Evolutionary conservation across 1,284 basidiomycete genomes (phyloP).

Genomic region (Fomes fomentarius): DNA sequence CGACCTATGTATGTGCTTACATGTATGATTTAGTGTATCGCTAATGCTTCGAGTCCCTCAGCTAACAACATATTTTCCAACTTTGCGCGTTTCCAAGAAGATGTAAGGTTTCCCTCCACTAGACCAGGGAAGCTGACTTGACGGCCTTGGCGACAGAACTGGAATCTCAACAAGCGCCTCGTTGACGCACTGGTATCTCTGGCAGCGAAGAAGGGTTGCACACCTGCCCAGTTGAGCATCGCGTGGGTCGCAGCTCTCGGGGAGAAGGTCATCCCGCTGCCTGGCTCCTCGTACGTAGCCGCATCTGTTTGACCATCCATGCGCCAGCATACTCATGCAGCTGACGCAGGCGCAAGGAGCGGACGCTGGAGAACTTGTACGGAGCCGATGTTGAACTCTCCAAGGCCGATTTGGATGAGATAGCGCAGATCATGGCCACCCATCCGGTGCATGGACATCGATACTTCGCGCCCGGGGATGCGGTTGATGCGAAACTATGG

Average conservation of each 20-base stretch:
- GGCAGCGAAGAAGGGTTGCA: conserved; percentile 50
- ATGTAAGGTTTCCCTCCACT: background rate
- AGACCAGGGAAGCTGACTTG: background rate
- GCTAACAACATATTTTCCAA: background rate
- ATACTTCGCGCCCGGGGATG: conserved; percentile 25
- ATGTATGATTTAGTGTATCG: background rate
- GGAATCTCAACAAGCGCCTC: conserved; percentile 5
- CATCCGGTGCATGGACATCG: conserved; percentile 32
- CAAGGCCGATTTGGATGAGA: conserved; percentile 40
- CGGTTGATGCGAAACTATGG: conserved; percentile 28
- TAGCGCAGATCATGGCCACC: conserved; percentile 31
- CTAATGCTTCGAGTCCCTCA: background rate
- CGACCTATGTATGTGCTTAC: conserved; percentile 40
- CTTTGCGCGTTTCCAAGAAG: conserved; percentile 7
- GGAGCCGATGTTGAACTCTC: conserved; percentile 46
- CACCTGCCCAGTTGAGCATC: conserved; percentile 60
- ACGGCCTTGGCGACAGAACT: background rate
- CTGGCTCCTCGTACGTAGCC: conserved; percentile 49
- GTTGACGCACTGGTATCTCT: conserved; percentile 27
- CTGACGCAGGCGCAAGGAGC: conserved; percentile 30
- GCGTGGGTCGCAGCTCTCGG: conserved; percentile 59
- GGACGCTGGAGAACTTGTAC: conserved; percentile 49
- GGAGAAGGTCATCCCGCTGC: conserved; percentile 53
- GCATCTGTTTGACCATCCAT: background rate
- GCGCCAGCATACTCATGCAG: too few relatives aligned